These are phyloP conservation scores for Kodamaea leandrae DNA, from an alignment of 805 yeast genomes.

Conservation along the genomic window DNA sequence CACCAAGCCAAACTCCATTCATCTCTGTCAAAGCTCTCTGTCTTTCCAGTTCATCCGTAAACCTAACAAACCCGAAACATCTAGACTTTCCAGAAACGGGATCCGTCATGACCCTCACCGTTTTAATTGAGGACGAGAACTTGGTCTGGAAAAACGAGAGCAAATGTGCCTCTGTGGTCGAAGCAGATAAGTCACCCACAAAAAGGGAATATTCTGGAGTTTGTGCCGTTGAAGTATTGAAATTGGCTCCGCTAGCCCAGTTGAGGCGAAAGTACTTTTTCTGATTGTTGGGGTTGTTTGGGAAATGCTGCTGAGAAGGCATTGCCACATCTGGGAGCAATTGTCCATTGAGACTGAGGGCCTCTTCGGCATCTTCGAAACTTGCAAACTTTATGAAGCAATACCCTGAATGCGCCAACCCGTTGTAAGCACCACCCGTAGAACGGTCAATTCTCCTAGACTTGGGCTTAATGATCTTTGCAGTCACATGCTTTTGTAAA, in stretches of 20 bases:
- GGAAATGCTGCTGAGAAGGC: slow-evolving; percentile 41
- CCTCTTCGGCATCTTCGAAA: slow-evolving; percentile 67
- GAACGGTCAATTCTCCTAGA: slow-evolving; percentile 20
- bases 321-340: slow-evolving; percentile 56
- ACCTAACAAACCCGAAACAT: slow-evolving; percentile 79
- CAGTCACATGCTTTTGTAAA: slow-evolving; percentile 54
- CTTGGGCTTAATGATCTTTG: slow-evolving; percentile 60
- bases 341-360: slow-evolving; percentile 63
- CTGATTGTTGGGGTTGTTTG: slow-evolving; percentile 44
- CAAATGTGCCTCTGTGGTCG: slow-evolving; percentile 77
- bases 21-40: slow-evolving; percentile 65
- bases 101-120: slow-evolving; percentile 84
- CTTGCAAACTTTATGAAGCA: slow-evolving; percentile 75
- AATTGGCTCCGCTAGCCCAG: slow-evolving; percentile 84
- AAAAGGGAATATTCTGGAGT: slow-evolving; percentile 75
- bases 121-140: slow-evolving; percentile 62
- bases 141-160: slow-evolving; percentile 67
- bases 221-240: slow-evolving; percentile 66
- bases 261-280: slow-evolving; percentile 69
- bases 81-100: slow-evolving; percentile 75
- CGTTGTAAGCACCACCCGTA: slow-evolving; percentile 15
- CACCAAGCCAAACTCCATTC: slow-evolving; percentile 81
- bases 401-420: slow-evolving; percentile 52
- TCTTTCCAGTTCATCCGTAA: slow-evolving; percentile 67
- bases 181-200: slow-evolving; percentile 80